Evolutionary conservation across 805 yeast species (phyloP), one percentile per base, ranked within the genome.

Genomic region (Candida chilensis): DNA sequence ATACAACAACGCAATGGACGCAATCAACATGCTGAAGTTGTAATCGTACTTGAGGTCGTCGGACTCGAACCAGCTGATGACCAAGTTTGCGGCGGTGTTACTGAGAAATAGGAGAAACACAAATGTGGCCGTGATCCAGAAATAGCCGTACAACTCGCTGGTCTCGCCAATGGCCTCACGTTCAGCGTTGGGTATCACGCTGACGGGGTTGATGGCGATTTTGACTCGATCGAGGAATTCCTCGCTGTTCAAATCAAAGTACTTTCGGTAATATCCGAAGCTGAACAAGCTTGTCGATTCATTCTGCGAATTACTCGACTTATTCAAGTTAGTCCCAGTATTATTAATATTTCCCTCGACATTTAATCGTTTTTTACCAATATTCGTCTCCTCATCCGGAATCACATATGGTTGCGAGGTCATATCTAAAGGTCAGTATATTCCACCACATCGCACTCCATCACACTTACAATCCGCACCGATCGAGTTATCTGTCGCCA

Each of bases 121-220:
- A 29, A 85, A 71, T 0, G 95, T 80, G 1, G 87, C 86, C 9
- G 90, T 82, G 27, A 88, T 76, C 97, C 97, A 88, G 13, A 86
- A 60, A 5, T 94, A 81, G 1, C 96, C 96, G 50, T 86, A 90
- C 31, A 88, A 56, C 45, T 88, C 97, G 1, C 56, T 47, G 7
- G 39, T 35, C 17, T 11, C 10, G 3, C 79, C 73, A 31, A 39
- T 34, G 11, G 64, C 61, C 24, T 64, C 64, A 27, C 62, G 60
- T 20, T 51, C 60, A 5, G 43, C 46, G 12, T 44, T 41, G 17
- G 45, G 42, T 11, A 51, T 46, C 11, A 44, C 37, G 39, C 54
- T 44, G 24, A 66, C 39, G 12, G 88, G 82, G 41, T 81, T 78
- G 24, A 78, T 38, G 1, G 87, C 74, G 33, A 62, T 47, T 16